Conservation (phyloP, 2,329 filamentous ascomycete genomes). For the Westerdykella aurantiaca region DNA sequence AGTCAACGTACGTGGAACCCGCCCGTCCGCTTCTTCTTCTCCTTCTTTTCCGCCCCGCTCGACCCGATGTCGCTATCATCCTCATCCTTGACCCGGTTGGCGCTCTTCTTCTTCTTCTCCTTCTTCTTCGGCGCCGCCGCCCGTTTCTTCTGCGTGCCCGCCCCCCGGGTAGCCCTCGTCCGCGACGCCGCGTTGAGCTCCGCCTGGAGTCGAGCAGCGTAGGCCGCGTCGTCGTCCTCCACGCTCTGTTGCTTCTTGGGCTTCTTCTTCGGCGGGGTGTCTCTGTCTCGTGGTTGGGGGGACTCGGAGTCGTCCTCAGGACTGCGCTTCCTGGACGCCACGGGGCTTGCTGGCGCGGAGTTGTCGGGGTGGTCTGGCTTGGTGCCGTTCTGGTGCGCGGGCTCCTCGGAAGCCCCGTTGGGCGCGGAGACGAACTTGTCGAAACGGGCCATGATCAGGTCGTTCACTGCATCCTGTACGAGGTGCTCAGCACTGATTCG, state of each 20-base stretch:
- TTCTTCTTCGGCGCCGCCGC: slow-evolving; percentile 58
- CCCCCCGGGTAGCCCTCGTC: slow-evolving; percentile 70
- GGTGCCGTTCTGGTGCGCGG: slow-evolving; percentile 23
- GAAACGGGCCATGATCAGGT: slow-evolving; percentile 47
- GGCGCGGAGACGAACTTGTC: slow-evolving; percentile 42
- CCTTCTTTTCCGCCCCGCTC: slow-evolving; percentile 55
- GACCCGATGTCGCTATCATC: slow-evolving; percentile 73
- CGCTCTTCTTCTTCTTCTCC: slow-evolving; percentile 65
- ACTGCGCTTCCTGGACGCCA: slow-evolving; percentile 39
- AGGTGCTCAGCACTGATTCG: slow-evolving; percentile 9
- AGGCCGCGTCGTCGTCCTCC: slow-evolving; percentile 74
- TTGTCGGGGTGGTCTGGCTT: slow-evolving; percentile 16
- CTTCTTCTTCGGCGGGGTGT: slow-evolving; percentile 44
- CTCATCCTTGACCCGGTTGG: slow-evolving; percentile 66
- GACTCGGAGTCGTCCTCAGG: slow-evolving; percentile 37
- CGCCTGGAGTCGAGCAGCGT: slow-evolving; percentile 83
- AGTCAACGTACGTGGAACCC: slow-evolving; percentile 69
- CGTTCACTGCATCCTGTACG: slow-evolving; percentile 41
- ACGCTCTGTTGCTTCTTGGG: slow-evolving; percentile 63
- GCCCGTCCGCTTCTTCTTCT: slow-evolving; percentile 69
- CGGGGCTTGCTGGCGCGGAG: slow-evolving; percentile 18
- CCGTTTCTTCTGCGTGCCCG: slow-evolving; percentile 52
- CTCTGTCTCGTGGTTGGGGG: slow-evolving; percentile 33
- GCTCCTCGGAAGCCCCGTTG: slow-evolving; percentile 14
- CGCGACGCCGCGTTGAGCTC: slow-evolving; percentile 70